Evolutionary conservation across 441 rosid species (phyloP), one percentile per base, ranked within the genome.

Genomic region (Erodium moschatum): DNA sequence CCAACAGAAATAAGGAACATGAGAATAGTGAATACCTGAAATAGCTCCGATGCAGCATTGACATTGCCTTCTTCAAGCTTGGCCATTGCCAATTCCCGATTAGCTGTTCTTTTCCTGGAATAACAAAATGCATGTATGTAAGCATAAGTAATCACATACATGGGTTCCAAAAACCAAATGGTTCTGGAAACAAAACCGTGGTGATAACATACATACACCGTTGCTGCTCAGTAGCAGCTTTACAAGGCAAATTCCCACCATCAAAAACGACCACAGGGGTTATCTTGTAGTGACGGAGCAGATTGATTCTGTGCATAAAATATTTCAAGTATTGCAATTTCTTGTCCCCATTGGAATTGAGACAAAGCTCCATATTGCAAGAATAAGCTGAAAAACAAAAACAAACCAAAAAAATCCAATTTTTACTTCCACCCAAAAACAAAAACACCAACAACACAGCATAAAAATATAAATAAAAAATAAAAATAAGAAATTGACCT

Each of bases 321-420:
- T 90, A 92, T 66, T 80, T 84, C 33, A 90, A 73, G 83, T 83
- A 90, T 58, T 84, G 82, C 44, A 75, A 69, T 79, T 88, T 89
- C 79, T 76, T 90, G 38, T 81, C 80, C 54, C 91, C 76, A 6
- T 78, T 76, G 40, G 78, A 74, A 75, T 89, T 76, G 67, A 92
- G 80, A 75, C 91, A 89, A 67, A 89, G 85, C 89, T 92, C 96
- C 97, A 88, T 89, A 73, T 92, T 88, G 72, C 97, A 89, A 11
- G 97, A 89, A 75, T 92, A 92, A 48, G 96, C 96, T 92, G 86
- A 33, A 38, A 19, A 66, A 18, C 56, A 18, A 66, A 70, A 54
- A 29, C 31, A 29, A 29, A 29, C 31, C 0, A 3, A 4, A 38
- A 56, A 12, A 16, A 42, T 29, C 18, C 21, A n/a, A 54, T 58